Conservation (phyloP, 1,139 yeast genomes). For the Candida smagusa region DNA sequence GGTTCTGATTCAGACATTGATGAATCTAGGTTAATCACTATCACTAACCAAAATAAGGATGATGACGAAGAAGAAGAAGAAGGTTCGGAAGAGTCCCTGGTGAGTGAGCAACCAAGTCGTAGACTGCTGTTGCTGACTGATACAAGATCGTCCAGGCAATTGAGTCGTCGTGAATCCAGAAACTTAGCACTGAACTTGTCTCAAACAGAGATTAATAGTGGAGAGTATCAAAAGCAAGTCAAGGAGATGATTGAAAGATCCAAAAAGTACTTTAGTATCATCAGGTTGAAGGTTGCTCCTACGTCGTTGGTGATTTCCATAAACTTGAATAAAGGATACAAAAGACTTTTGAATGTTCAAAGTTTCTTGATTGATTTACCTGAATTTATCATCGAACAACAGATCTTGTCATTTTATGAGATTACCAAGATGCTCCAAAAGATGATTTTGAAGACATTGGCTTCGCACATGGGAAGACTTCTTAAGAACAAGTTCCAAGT, state of each 20-base stretch:
- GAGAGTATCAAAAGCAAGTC: slow-evolving; percentile 37
- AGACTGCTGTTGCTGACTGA: background rate
- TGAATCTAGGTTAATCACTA: slow-evolving; percentile 28
- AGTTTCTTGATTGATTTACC: slow-evolving; percentile 57
- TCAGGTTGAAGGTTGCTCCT: slow-evolving; percentile 44
- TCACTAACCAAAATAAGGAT: slow-evolving; percentile 8
- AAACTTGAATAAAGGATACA: slow-evolving; percentile 52
- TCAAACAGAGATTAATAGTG: slow-evolving; percentile 9
- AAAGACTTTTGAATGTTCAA: slow-evolving; percentile 58
- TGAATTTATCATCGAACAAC: slow-evolving; percentile 42
- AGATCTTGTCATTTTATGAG: slow-evolving; percentile 54
- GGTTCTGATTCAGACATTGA: slow-evolving; percentile 38
- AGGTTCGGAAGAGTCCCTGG: background rate
- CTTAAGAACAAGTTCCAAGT: slow-evolving; percentile 50
- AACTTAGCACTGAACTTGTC: slow-evolving; percentile 4
- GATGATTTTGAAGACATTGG: slow-evolving; percentile 46
- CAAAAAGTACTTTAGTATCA: slow-evolving; percentile 54
- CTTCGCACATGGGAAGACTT: slow-evolving; percentile 59
- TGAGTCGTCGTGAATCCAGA: background rate
- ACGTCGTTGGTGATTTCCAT: slow-evolving; percentile 54
- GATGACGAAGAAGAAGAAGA: slow-evolving; percentile 9
- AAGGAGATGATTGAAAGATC: slow-evolving; percentile 61
- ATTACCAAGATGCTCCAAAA: slow-evolving; percentile 51
- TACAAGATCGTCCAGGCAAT: background rate
- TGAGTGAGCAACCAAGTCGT: background rate